These are phyloP conservation scores for Talaromyces stipitatus DNA, from an alignment of 495 filamentous ascomycete genomes.

Conservation along the genomic window DNA sequence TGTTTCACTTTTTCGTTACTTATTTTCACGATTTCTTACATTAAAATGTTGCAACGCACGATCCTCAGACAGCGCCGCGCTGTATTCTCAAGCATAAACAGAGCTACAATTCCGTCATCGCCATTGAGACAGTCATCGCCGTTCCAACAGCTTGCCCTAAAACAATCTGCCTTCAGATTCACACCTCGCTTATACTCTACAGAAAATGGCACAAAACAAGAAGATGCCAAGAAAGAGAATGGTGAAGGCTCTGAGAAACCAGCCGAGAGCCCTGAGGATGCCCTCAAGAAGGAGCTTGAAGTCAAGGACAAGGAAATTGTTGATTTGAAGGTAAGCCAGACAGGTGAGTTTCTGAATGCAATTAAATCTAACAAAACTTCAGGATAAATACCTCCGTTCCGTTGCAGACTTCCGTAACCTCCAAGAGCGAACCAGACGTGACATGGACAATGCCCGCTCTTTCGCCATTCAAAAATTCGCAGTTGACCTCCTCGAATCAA, in stretches of 20 bases:
- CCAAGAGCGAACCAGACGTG: slow-evolving; percentile 87
- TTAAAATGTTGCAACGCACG: slow-evolving; percentile 39
- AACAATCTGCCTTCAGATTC: slow-evolving; percentile 14
- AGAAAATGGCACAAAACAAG: slow-evolving; percentile 28
- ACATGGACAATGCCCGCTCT: slow-evolving; percentile 76
- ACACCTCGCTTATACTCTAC: slow-evolving; percentile 32
- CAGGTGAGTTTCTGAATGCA: background rate
- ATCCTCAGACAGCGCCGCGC: slow-evolving; percentile 37
- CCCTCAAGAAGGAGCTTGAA: slow-evolving; percentile 61
- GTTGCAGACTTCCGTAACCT: slow-evolving; percentile 97
- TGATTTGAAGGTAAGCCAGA: slow-evolving; percentile 69
- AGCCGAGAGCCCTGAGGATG: slow-evolving; percentile 37
- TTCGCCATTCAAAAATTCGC: slow-evolving; percentile 95
- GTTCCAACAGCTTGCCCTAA: slow-evolving; percentile 25
- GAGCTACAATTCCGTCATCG: slow-evolving; percentile 21
- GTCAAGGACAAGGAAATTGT: slow-evolving; percentile 74
- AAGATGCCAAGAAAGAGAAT: slow-evolving; percentile 28
- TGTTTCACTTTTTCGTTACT: slow-evolving; percentile 2
- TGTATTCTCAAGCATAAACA: slow-evolving; percentile 25
- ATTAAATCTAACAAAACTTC: slow-evolving; percentile 7
- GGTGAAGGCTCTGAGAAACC: slow-evolving; percentile 27
- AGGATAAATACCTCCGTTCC: slow-evolving; percentile 90
- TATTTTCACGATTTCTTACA: slow-evolving; percentile 6
- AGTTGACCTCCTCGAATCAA: slow-evolving; percentile 82
- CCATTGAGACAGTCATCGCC: slow-evolving; percentile 32